Percentiles rank a stretch among this genome's conserved stretches.
Conservation (phyloP, 2,329 filamentous ascomycete genomes). For the Hypoxylon sp. region DNA sequence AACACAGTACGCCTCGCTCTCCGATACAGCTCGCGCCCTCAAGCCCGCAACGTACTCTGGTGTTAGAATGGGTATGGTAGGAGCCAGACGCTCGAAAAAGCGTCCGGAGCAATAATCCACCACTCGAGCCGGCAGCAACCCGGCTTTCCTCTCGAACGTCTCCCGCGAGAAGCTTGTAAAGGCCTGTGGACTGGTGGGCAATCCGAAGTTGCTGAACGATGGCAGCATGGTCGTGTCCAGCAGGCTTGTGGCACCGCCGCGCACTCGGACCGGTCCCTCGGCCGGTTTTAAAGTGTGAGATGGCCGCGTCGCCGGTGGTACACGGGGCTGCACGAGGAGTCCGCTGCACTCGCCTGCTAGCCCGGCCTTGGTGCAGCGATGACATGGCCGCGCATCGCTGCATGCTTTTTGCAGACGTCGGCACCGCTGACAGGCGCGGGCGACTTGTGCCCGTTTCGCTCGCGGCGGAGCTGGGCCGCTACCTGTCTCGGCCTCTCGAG, state of each 20-base stretch:
- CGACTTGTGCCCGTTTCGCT: constrained; percentile 53
- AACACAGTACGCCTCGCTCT: constrained; percentile 50
- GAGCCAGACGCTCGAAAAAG: constrained; percentile 52
- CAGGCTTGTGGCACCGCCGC: constrained; percentile 6
- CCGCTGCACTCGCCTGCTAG: constrained; percentile 50
- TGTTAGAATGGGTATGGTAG: constrained; percentile 55
- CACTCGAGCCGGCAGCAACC: constrained; percentile 46
- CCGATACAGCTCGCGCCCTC: constrained; percentile 37
- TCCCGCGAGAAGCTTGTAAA: constrained; percentile 39
- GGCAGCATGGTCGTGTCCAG: constrained; percentile 21
- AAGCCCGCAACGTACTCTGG: constrained; percentile 49
- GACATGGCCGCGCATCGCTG: constrained; percentile 55
- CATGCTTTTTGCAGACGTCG: constrained; percentile 54
- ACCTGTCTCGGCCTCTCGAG: constrained; percentile 6
- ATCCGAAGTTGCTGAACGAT: constrained; percentile 27
- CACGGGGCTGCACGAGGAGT: constrained; percentile 1
- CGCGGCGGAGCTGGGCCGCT: constrained; percentile 13
- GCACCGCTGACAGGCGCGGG: constrained; percentile 55
- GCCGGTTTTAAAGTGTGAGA: constrained; percentile 4
- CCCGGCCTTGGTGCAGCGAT: constrained; percentile 53
- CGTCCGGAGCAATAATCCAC: constrained; percentile 51
- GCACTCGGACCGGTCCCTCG: constrained; percentile 9
- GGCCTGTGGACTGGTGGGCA: constrained; percentile 37
- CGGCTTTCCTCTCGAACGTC: constrained; percentile 46
- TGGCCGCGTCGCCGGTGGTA: constrained; percentile 8